phyloP scores from a whole-genome alignment of 257 asterid genomes.

The Ligustrum vulgare region DNA sequence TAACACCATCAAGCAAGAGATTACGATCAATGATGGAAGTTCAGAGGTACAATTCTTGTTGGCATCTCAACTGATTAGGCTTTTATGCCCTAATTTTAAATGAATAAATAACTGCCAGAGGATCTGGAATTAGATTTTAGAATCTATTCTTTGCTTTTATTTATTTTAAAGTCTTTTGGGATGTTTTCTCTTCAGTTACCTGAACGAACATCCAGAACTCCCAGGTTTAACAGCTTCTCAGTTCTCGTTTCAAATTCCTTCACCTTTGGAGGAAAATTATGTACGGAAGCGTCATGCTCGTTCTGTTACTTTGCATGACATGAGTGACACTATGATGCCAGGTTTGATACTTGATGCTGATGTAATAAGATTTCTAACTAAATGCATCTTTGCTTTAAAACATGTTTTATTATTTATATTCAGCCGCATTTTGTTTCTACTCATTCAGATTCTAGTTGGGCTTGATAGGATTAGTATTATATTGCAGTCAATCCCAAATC shows the following conservation, averaged over 20 bases:
- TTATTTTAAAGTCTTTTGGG: background rate
- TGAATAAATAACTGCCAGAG: background rate
- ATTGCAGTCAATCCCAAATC: background rate
- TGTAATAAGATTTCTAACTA: background rate
- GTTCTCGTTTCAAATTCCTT: constrained; percentile 71
- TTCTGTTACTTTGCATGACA: constrained; percentile 20
- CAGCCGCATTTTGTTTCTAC: background rate
- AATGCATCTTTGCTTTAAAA: background rate
- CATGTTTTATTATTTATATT: background rate
- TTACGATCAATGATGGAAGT: constrained; percentile 2
- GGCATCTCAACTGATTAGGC: background rate
- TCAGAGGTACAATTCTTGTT: background rate
- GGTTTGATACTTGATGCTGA: constrained; percentile 18
- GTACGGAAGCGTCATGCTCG: constrained; percentile 48
- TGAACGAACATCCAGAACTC: constrained; percentile 48
- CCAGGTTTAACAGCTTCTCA: constrained; percentile 41
- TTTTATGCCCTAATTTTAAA: background rate
- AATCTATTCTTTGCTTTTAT: background rate
- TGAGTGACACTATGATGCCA: constrained; percentile 12
- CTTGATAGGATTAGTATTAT: background rate
- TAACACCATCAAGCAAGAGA: background rate
- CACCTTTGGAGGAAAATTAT: constrained; percentile 62
- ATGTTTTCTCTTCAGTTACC: constrained; percentile 38
- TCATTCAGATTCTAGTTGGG: background rate
- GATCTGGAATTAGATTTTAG: background rate